Evolutionary conservation across 2,329 filamentous ascomycete genomes (phyloP).

Genomic region (Microsporum ferrugineum): DNA sequence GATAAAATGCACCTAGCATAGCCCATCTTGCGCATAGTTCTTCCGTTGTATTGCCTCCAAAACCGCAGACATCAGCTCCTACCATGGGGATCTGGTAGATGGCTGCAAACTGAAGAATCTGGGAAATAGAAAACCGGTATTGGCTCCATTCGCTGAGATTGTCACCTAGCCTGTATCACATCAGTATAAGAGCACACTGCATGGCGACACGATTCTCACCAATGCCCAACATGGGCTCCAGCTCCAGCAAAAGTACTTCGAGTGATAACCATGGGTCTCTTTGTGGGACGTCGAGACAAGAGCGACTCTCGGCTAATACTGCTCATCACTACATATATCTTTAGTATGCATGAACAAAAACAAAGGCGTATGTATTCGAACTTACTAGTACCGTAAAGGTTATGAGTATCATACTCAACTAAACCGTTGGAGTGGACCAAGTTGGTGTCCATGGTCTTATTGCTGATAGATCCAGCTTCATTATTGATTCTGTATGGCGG

Average conservation of each 20-base stretch:
- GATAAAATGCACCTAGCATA: constrained; percentile 58
- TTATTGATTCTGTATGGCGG: constrained; percentile 53
- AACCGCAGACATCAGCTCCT: constrained; percentile 68
- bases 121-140: constrained; percentile 48
- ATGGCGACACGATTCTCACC: constrained; percentile 19
- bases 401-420: constrained; percentile 57
- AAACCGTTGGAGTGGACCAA: constrained; percentile 52
- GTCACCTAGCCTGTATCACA: constrained; percentile 42
- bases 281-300: constrained; percentile 45
- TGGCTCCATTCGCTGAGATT: constrained; percentile 49
- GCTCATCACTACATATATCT: constrained; percentile 47
- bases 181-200: background rate
- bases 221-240: constrained; percentile 43
- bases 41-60: constrained; percentile 54
- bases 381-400: constrained; percentile 51
- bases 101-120: constrained; percentile 50
- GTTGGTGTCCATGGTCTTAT: constrained; percentile 50
- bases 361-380: background rate
- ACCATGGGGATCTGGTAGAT: constrained; percentile 59
- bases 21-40: constrained; percentile 66
- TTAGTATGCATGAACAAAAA: background rate
- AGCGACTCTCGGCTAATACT: constrained; percentile 49
- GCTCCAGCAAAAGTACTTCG: constrained; percentile 59
- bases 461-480: constrained; percentile 36
- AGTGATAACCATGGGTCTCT: constrained; percentile 56